These are phyloP conservation scores for Waitea zeae DNA, from an alignment of 1,284 basidiomycete genomes.

Conservation along the genomic window DNA sequence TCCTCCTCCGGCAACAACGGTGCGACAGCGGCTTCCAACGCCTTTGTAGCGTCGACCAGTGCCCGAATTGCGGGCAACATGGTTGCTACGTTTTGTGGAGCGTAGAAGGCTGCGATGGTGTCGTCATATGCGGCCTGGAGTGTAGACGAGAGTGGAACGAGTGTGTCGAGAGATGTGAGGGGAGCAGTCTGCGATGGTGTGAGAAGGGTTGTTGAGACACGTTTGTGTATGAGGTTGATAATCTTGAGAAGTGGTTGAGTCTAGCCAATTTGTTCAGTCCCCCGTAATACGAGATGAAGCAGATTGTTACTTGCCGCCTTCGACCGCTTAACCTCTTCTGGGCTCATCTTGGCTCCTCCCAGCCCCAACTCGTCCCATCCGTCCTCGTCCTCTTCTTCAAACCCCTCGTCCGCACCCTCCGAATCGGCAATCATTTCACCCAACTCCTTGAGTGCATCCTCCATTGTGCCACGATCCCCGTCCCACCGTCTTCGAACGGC, in stretches of 20 bases:
- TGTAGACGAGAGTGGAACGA: slow-evolving; percentile 29
- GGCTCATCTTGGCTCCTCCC: slow-evolving; percentile 18
- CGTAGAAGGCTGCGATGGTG: slow-evolving; percentile 39
- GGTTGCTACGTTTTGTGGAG: slow-evolving; percentile 32
- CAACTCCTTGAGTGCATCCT: slow-evolving; percentile 45
- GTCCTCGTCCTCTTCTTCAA: slow-evolving; percentile 24
- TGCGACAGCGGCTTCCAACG: slow-evolving; percentile 15
- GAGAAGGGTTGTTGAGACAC: slow-evolving; percentile 32
- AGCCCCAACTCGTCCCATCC: slow-evolving; percentile 56
- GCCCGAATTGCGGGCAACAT: slow-evolving; percentile 20
- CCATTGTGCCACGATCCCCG: slow-evolving; percentile 34
- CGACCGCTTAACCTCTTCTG: slow-evolving; percentile 26
- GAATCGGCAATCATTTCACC: slow-evolving; percentile 30
- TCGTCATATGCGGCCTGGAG: slow-evolving; percentile 43
- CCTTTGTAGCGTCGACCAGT: slow-evolving; percentile 19
- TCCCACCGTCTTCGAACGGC: slow-evolving; percentile 42
- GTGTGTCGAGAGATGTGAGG: slow-evolving; percentile 22
- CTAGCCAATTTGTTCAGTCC: slow-evolving; percentile 15
- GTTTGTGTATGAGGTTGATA: slow-evolving; percentile 42
- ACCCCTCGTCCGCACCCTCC: slow-evolving; percentile 11
- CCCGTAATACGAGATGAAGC: background rate
- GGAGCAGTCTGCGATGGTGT: slow-evolving; percentile 12
- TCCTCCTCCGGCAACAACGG: slow-evolving; percentile 10
- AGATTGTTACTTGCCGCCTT: slow-evolving; percentile 32
- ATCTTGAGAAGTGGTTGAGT: slow-evolving; percentile 40